phyloP scores from a whole-genome alignment of 768 basidiomycete species.

The Leccinum broughii region DNA sequence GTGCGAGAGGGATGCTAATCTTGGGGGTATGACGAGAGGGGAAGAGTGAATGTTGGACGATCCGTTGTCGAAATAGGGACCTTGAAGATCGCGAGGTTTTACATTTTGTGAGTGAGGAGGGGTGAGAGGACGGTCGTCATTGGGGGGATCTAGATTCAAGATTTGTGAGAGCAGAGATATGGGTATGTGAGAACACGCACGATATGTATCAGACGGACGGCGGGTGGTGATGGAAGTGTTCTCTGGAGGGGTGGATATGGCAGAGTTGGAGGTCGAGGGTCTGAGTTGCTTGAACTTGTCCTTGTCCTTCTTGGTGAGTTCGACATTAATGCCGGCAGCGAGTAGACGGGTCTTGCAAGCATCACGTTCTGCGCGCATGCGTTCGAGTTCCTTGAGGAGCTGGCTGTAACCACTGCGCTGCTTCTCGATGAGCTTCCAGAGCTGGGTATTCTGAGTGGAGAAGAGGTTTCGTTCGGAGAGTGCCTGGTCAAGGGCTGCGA shows the following conservation, averaged over 20 bases:
- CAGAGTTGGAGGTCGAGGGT: constrained; percentile 26
- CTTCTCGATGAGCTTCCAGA: constrained; percentile 96
- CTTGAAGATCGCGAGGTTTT: constrained; percentile 11
- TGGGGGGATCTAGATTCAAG: constrained; percentile 10
- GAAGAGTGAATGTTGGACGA: constrained; percentile 2
- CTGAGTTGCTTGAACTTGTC: constrained; percentile 17
- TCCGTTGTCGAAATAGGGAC: not conserved
- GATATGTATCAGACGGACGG: not conserved
- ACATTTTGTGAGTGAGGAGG: constrained; percentile 21
- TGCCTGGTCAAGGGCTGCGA: constrained; percentile 69
- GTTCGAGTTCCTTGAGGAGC: constrained; percentile 81
- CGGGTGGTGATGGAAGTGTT: not conserved
- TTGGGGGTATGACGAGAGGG: constrained; percentile 22
- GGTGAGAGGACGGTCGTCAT: constrained; percentile 24
- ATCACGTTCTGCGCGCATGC: constrained; percentile 81
- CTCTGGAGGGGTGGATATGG: constrained; percentile 29
- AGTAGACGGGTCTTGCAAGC: constrained; percentile 42
- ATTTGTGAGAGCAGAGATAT: not conserved
- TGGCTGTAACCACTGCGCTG: constrained; percentile 80
- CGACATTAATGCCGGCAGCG: constrained; percentile 37
- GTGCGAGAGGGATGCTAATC: constrained; percentile 23
- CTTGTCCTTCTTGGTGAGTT: constrained; percentile 38
- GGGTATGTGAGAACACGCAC: not conserved
- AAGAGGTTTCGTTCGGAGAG: constrained; percentile 80
- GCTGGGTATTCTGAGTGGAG: constrained; percentile 80